A percentile compares a stretch with the other conserved stretches of the same genome.
These are phyloP conservation scores for Cladophialophora exuberans DNA, from an alignment of 2,329 filamentous ascomycete species.

Conservation along the genomic window DNA sequence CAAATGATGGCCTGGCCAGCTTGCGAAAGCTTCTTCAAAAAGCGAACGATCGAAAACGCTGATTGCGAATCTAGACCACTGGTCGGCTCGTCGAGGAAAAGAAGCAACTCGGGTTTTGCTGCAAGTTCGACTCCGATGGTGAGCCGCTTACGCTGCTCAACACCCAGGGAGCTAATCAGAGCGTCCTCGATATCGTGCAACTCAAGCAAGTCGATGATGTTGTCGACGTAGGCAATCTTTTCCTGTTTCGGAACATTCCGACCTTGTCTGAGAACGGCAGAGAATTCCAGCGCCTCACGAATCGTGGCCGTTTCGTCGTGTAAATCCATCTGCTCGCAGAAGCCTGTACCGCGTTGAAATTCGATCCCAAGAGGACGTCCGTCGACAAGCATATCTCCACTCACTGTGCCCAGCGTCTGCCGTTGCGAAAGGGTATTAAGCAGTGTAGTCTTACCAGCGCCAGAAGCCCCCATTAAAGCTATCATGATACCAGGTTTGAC, in stretches of 20 bases:
- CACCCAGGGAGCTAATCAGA: conserved; percentile 65
- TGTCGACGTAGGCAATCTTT: conserved; percentile 69
- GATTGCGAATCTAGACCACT: conserved; percentile 71
- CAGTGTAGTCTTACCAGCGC: conserved; percentile 82
- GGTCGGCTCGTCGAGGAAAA: conserved; percentile 75
- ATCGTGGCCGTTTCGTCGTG: conserved; percentile 70
- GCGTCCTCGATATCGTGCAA: conserved; percentile 69
- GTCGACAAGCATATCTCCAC: conserved; percentile 74
- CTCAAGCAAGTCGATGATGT: conserved; percentile 67
- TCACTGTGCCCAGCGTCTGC: conserved; percentile 65
- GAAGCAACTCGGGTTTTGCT: conserved; percentile 67
- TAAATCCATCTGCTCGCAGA: conserved; percentile 73
- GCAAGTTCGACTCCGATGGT: conserved; percentile 76
- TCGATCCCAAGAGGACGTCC: conserved; percentile 63
- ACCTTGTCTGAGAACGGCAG: conserved; percentile 66
- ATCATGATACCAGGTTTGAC: conserved; percentile 80
- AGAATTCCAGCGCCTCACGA: conserved; percentile 70
- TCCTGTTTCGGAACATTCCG: conserved; percentile 57
- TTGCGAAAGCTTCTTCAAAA: conserved; percentile 68
- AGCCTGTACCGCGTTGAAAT: conserved; percentile 72
- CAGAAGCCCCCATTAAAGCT: conserved; percentile 78
- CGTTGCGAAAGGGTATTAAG: conserved; percentile 77
- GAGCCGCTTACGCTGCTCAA: conserved; percentile 72
- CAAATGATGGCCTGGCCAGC: conserved; percentile 73
- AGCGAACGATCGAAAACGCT: conserved; percentile 69